phyloP scores from a whole-genome alignment of 1,139 yeast species.

The Kurtzmaniella quercitrusa region DNA sequence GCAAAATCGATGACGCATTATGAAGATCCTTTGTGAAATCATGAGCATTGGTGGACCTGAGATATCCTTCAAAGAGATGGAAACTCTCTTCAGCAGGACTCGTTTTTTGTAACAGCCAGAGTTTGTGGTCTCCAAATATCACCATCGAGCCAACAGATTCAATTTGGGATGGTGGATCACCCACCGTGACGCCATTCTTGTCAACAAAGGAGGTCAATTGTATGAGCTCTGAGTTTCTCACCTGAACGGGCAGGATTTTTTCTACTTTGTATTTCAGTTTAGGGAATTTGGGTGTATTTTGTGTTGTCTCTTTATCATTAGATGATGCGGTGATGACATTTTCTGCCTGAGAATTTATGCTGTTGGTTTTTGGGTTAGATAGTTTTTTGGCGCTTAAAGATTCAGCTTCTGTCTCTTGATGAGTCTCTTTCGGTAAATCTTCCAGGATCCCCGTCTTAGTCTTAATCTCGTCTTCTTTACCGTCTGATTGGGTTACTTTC shows the following conservation, averaged over 20 bases:
- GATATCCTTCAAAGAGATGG: background rate
- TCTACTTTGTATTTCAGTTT: background rate
- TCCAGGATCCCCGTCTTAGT: no score
- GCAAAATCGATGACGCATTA: background rate
- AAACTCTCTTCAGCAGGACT: background rate
- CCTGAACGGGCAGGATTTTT: background rate
- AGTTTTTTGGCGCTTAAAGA: no score
- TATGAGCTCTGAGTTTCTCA: background rate
- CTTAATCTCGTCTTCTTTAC: no score
- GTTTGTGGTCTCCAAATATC: background rate
- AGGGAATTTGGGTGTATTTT: background rate
- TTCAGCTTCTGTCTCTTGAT: no score
- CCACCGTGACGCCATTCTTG: background rate
- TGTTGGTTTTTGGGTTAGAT: no score
- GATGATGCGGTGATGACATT: background rate
- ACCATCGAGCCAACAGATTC: background rate
- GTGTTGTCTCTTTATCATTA: background rate
- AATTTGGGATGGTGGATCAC: background rate
- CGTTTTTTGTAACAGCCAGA: slow-evolving; percentile 1
- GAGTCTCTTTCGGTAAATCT: no score
- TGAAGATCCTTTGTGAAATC: background rate
- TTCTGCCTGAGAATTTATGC: no score
- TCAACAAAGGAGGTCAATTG: background rate
- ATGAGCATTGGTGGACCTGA: background rate
- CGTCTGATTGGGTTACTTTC: no score